Evolutionary conservation across 805 yeast genomes (phyloP).

Genomic region (Candida jianshihensis): DNA sequence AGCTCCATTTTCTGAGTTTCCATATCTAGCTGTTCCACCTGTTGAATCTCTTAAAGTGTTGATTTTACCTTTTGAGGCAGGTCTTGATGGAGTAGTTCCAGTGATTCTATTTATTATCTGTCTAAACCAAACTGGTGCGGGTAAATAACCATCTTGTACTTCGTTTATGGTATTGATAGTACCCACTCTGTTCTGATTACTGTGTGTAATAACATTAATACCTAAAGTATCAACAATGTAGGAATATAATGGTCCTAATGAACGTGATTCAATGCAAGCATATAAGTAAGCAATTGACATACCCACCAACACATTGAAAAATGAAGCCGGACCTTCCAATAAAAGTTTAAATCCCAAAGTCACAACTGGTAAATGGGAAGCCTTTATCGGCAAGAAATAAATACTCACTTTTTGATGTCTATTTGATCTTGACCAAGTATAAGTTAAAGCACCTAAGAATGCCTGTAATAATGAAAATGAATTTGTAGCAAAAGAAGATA

Average conservation of each 20-base stretch:
- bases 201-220: slow-evolving; percentile 14
- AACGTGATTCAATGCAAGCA: slow-evolving; percentile 51
- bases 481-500: slow-evolving; percentile 26
- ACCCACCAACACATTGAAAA: slow-evolving; percentile 40
- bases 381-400: slow-evolving; percentile 49
- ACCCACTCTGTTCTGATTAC: slow-evolving; percentile 25
- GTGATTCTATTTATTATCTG: slow-evolving; percentile 18
- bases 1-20: slow-evolving; percentile 1
- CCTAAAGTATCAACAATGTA: slow-evolving; percentile 18
- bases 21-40: slow-evolving; percentile 2
- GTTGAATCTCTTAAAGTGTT: slow-evolving; percentile 8
- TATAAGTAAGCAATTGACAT: slow-evolving; percentile 50
- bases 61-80: slow-evolving; percentile 2
- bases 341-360: slow-evolving; percentile 37
- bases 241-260: slow-evolving; percentile 37
- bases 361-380: slow-evolving; percentile 48
- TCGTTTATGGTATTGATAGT: slow-evolving; percentile 25
- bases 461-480: slow-evolving; percentile 27
- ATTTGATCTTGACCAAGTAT: slow-evolving; percentile 51
- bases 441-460: slow-evolving; percentile 47
- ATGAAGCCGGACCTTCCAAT: slow-evolving; percentile 33
- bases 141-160: slow-evolving; percentile 45
- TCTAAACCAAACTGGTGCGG: slow-evolving; percentile 45
- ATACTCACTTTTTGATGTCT: slow-evolving; percentile 45
- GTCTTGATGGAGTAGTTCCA: slow-evolving; percentile 8